phyloP scores from a whole-genome alignment of 1,284 basidiomycete species.

The Boletellus deceptivus region DNA sequence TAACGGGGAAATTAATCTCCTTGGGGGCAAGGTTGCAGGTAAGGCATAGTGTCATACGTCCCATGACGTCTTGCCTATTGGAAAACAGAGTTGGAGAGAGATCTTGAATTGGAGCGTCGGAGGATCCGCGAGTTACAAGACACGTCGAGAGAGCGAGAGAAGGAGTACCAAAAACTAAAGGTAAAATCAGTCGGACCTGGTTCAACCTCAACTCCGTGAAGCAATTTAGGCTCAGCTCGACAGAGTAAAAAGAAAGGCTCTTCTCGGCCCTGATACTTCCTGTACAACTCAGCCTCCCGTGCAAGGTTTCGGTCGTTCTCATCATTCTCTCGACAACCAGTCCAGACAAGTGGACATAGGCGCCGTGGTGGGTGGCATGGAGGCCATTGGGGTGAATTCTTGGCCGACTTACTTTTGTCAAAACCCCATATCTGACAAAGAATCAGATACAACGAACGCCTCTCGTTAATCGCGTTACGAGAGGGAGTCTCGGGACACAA shows the following conservation, averaged over 20 bases:
- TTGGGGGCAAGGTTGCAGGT: slow-evolving; percentile 67
- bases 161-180: slow-evolving; percentile 85
- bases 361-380: slow-evolving; percentile 67
- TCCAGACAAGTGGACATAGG: slow-evolving; percentile 43
- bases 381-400: slow-evolving; percentile 57
- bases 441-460: slow-evolving; percentile 72
- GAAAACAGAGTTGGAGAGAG: slow-evolving; percentile 64
- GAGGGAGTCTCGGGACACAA: slow-evolving; percentile 31
- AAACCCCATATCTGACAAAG: slow-evolving; percentile 5
- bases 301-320: slow-evolving; percentile 15
- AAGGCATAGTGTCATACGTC: slow-evolving; percentile 9
- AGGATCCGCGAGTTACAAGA: slow-evolving; percentile 74
- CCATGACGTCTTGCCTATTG: slow-evolving; percentile 1
- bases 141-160: slow-evolving; percentile 69
- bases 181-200: slow-evolving; percentile 33
- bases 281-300: slow-evolving; percentile 14
- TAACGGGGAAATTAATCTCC: slow-evolving; percentile 70
- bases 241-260: slow-evolving; percentile 75
- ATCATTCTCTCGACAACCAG: slow-evolving; percentile 20
- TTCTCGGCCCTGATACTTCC: slow-evolving; percentile 45
- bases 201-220: slow-evolving; percentile 54
- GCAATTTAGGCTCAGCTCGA: slow-evolving; percentile 54
- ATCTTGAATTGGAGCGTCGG: slow-evolving; percentile 74
- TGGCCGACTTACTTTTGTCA: neutral
- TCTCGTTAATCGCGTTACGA: slow-evolving; percentile 50